Evolutionary conservation across 768 basidiomycete genomes (phyloP).

Genomic region (Suillus lakei): DNA sequence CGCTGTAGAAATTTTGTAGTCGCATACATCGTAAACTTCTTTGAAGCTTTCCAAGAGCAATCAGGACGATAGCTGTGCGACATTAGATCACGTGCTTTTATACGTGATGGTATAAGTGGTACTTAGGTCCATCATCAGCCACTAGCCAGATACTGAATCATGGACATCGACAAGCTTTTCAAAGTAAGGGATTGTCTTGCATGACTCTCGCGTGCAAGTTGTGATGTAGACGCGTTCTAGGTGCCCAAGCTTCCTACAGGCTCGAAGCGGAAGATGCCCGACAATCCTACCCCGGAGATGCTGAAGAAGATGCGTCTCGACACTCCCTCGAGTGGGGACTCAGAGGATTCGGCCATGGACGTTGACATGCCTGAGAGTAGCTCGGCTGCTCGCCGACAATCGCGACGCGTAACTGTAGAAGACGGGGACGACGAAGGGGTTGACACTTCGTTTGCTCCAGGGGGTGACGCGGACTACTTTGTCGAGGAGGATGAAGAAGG

Average conservation of each 20-base stretch:
- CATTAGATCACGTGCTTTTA: not conserved
- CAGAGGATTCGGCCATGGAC: conserved; percentile 14
- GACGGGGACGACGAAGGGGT: conserved; percentile 48
- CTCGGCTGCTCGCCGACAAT: conserved; percentile 27
- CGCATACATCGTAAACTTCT: not conserved
- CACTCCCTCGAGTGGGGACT: conserved; percentile 15
- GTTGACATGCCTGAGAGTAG: conserved; percentile 10
- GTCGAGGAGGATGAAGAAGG: conserved; percentile 92
- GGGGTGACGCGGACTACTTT: conserved; percentile 90
- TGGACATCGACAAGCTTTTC: conserved; percentile 58
- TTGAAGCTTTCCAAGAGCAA: not conserved
- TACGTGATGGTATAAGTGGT: too few species aligned
- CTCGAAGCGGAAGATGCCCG: conserved; percentile 76
- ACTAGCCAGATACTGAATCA: conserved; percentile 20
- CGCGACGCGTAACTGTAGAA: conserved; percentile 58
- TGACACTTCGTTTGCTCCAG: conserved; percentile 71
- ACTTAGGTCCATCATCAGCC: not conserved
- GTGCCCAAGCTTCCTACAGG: conserved; percentile 69
- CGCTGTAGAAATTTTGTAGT: not conserved
- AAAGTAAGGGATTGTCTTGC: conserved; percentile 37
- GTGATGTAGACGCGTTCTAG: conserved; percentile 37
- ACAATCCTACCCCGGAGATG: conserved; percentile 80
- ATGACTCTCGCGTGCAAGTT: not conserved
- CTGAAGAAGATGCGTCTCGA: conserved; percentile 80
- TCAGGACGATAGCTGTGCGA: not conserved